These are phyloP conservation scores for Aureobasidium sp. DNA, from an alignment of 2,329 filamentous ascomycete genomes.

Conservation along the genomic window DNA sequence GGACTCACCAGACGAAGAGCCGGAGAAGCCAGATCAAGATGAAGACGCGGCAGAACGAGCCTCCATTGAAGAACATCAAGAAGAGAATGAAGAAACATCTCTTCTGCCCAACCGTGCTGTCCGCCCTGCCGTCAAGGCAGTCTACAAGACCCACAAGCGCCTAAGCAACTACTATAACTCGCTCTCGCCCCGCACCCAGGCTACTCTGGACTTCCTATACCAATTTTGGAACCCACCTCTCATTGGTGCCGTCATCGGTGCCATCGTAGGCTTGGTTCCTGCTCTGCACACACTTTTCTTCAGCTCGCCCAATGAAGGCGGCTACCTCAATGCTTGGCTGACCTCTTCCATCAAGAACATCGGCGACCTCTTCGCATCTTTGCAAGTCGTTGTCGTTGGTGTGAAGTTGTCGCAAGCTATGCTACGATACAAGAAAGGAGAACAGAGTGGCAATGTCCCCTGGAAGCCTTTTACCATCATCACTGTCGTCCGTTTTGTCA, in stretches of 20 bases:
- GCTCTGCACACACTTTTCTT: constrained; percentile 56
- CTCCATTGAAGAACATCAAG: constrained; percentile 13
- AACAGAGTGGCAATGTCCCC: constrained; percentile 36
- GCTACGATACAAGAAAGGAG: constrained; percentile 36
- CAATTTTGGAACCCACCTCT: constrained; percentile 55
- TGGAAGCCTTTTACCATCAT: constrained; percentile 45
- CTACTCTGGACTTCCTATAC: constrained; percentile 33
- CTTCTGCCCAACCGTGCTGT: constrained; percentile 39
- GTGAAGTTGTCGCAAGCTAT: constrained; percentile 54
- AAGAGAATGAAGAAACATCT: constrained; percentile 40
- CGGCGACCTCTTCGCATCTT: constrained; percentile 54
- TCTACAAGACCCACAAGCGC: constrained; percentile 26
- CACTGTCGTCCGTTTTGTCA: constrained; percentile 47
- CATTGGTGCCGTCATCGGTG: constrained; percentile 51
- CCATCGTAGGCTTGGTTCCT: constrained; percentile 52
- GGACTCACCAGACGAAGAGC: constrained; percentile 27
- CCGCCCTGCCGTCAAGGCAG: constrained; percentile 21
- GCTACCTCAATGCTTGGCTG: constrained; percentile 59
- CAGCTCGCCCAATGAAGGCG: constrained; percentile 46
- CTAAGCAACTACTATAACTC: constrained; percentile 27
- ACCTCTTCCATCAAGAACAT: constrained; percentile 54
- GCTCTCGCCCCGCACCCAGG: constrained; percentile 31
- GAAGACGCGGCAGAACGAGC: constrained; percentile 21
- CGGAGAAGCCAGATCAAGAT: constrained; percentile 17
- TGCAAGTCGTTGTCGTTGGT: constrained; percentile 59